phyloP scores from a whole-genome alignment of 148 eudicot species.

The Rhododendron henanense region DNA sequence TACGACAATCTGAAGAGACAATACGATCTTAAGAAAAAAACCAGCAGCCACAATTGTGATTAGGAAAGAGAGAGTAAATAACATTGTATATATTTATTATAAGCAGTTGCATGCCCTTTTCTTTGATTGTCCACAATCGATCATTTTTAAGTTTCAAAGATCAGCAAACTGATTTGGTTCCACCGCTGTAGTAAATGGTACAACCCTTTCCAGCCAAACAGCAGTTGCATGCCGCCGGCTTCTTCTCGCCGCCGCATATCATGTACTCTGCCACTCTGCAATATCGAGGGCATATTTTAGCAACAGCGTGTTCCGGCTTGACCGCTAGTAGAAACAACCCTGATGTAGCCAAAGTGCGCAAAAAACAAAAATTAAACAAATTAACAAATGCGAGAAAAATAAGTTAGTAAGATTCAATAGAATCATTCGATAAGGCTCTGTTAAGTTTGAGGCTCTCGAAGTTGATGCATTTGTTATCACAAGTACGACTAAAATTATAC shows the following conservation, averaged over 20 bases:
- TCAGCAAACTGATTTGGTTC: not conserved
- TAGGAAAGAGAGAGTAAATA: not conserved
- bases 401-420: not conserved
- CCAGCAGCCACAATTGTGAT: not conserved
- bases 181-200: not conserved
- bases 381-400: not conserved
- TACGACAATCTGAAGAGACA: too few relatives aligned
- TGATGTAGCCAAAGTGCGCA: not conserved
- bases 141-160: not conserved
- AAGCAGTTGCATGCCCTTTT: not conserved
- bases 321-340: not conserved
- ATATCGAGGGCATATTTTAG: not conserved
- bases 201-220: not conserved
- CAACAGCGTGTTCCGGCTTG: not conserved
- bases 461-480: not conserved
- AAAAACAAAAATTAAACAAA: not conserved
- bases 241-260: not conserved
- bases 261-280: not conserved
- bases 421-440: not conserved
- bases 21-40: too few relatives aligned
- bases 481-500: too few relatives aligned
- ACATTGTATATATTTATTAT: too few relatives aligned
- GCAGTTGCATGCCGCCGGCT: not conserved
- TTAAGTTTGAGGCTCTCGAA: not conserved
- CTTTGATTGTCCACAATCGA: not conserved